Conservation (phyloP, 805 yeast species). For the Pichia rugopelliculosa region DNA sequence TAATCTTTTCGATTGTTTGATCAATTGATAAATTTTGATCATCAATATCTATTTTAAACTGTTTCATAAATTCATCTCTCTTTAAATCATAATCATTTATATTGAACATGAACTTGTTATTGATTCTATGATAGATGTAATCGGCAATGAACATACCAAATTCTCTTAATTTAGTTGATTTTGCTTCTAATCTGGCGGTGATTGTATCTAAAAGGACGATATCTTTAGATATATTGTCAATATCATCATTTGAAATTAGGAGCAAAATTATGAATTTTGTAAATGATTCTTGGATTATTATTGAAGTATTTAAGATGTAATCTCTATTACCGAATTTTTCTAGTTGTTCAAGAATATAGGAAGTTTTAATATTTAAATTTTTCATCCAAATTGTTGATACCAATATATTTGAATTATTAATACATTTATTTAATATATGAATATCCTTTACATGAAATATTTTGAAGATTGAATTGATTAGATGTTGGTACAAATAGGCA, state of each 20-base stretch:
- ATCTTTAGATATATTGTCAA: constrained; percentile 29
- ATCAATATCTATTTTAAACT: not conserved
- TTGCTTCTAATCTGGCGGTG: constrained; percentile 48
- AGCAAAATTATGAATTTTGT: constrained; percentile 42
- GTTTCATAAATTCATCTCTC: constrained; percentile 12
- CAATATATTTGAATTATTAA: not conserved
- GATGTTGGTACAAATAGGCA: not conserved
- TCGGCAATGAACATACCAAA: constrained; percentile 57
- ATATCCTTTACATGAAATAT: not conserved
- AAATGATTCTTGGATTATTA: constrained; percentile 37
- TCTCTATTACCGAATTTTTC: constrained; percentile 19
- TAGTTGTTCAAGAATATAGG: constrained; percentile 2
- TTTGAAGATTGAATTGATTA: not conserved
- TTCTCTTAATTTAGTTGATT: constrained; percentile 36
- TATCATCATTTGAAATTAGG: constrained; percentile 18
- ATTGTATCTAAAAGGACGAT: constrained; percentile 40
- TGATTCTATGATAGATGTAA: constrained; percentile 29
- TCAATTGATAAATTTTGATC: constrained; percentile 9
- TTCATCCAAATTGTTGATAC: constrained; percentile 7
- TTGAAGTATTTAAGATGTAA: constrained; percentile 28
- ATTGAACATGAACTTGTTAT: constrained; percentile 28
- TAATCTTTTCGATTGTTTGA: not conserved
- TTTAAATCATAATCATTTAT: constrained; percentile 17
- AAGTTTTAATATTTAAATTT: not conserved
- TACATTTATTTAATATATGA: not conserved